phyloP scores from a whole-genome alignment of 768 basidiomycete species.

The Boletus subcaerulescens region DNA sequence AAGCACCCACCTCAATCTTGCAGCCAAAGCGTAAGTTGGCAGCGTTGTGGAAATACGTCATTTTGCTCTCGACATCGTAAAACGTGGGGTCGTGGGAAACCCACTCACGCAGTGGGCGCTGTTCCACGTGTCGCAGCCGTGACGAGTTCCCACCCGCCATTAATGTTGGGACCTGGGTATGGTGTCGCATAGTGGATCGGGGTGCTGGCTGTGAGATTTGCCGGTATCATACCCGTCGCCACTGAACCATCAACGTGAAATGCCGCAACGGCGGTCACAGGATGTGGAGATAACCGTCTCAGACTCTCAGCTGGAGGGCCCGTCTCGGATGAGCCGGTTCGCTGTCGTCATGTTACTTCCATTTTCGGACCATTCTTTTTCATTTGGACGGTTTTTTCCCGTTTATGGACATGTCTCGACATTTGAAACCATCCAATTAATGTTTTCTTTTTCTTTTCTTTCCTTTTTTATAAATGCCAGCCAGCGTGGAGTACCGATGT shows the following conservation, averaged over 20 bases:
- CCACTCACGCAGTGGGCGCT: conserved; percentile 10
- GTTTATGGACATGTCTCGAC: conserved; percentile 17
- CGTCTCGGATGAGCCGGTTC: conserved; percentile 30
- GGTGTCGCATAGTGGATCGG: not conserved
- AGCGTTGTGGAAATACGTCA: conserved; percentile 25
- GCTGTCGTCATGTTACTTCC: conserved; percentile 17
- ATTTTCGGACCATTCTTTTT: conserved; percentile 8
- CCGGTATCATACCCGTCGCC: conserved; percentile 17
- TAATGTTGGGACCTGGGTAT: not conserved
- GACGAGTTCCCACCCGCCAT: conserved; percentile 2
- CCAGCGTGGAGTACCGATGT: conserved; percentile 16
- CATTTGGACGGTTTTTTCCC: conserved; percentile 3
- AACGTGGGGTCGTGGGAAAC: conserved; percentile 43
- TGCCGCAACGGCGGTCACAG: conserved; percentile 11
- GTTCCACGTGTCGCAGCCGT: conserved; percentile 15
- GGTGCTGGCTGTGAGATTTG: conserved; percentile 12
- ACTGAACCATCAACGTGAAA: conserved; percentile 14
- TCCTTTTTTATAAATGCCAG: conserved; percentile 11
- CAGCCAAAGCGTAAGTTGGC: conserved; percentile 24
- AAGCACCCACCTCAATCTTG: not conserved
- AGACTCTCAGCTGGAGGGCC: conserved; percentile 14
- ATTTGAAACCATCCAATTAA: not conserved
- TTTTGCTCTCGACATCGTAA: conserved; percentile 31
- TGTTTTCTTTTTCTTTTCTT: conserved; percentile 3
- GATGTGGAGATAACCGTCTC: conserved; percentile 20